phyloP scores from a whole-genome alignment of 2,329 filamentous ascomycete species.

The Corynespora cassiicola region DNA sequence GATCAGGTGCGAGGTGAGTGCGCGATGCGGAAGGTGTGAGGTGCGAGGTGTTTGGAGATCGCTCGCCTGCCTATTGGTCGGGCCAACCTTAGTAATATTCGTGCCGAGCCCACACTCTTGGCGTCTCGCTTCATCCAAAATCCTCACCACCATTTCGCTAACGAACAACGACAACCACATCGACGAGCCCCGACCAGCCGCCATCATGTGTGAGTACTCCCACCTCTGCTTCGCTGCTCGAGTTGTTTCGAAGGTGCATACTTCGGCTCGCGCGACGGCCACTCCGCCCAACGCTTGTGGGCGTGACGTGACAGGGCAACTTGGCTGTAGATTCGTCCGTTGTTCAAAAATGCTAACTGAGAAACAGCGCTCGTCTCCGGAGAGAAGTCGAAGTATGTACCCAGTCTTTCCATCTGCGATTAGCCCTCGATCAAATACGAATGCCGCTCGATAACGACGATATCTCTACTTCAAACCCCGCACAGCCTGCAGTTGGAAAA shows the following conservation, averaged over 20 bases:
- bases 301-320: conserved; percentile 5
- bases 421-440: too few species aligned
- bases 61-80: neutral
- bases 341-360: conserved; percentile 31
- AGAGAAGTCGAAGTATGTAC: conserved; percentile 71
- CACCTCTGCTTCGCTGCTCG: neutral
- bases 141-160: conserved; percentile 21
- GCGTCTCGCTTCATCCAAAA: conserved; percentile 25
- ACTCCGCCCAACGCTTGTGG: too few species aligned
- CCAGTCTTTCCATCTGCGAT: conserved; percentile 74
- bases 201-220: conserved; percentile 47
- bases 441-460: too few species aligned
- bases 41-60: too few species aligned
- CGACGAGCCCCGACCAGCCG: conserved; percentile 44
- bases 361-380: conserved; percentile 74
- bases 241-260: too few species aligned
- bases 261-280: too few species aligned
- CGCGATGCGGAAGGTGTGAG: neutral
- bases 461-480: too few species aligned
- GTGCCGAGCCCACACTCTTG: conserved; percentile 17
- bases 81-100: neutral
- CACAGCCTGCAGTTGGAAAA: too few species aligned
- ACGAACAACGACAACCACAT: conserved; percentile 40
- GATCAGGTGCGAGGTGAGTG: too few species aligned
- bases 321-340: too few species aligned